Percentiles rank a stretch among this genome's conserved stretches.
phyloP scores from a whole-genome alignment of 495 filamentous ascomycete species.

The Barbatosphaeria neglecta region DNA sequence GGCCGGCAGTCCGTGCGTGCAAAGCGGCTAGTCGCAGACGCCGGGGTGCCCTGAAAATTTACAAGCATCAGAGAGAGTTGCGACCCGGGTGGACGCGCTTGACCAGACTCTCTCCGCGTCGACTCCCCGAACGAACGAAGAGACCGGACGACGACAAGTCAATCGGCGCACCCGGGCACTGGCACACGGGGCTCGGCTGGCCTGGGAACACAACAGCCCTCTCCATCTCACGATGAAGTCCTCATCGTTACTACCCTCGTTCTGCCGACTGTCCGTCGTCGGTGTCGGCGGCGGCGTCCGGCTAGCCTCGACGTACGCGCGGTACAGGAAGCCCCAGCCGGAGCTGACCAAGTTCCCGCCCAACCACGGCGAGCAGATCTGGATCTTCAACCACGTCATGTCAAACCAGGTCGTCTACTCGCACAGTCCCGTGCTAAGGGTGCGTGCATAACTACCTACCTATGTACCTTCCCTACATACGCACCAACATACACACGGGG shows the following conservation, averaged over 20 bases:
- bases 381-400: constrained; percentile 66
- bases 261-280: neutral
- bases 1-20: no score
- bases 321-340: neutral
- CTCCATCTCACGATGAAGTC: no score
- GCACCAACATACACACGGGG: neutral
- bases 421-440: constrained; percentile 54
- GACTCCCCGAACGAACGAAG: no score
- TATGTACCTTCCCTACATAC: neutral
- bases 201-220: no score
- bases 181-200: no score
- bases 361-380: constrained; percentile 61
- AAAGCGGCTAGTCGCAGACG: no score
- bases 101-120: no score
- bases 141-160: no score
- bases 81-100: no score
- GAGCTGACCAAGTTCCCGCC: constrained; percentile 4
- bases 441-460: constrained; percentile 38
- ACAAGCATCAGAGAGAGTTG: no score
- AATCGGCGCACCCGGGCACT: no score
- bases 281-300: neutral
- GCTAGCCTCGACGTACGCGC: neutral
- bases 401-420: constrained; percentile 81
- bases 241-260: neutral
- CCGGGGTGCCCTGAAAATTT: no score